Evolutionary conservation across 2,329 filamentous ascomycete species (phyloP).

Genomic region (Alternaria sp.): DNA sequence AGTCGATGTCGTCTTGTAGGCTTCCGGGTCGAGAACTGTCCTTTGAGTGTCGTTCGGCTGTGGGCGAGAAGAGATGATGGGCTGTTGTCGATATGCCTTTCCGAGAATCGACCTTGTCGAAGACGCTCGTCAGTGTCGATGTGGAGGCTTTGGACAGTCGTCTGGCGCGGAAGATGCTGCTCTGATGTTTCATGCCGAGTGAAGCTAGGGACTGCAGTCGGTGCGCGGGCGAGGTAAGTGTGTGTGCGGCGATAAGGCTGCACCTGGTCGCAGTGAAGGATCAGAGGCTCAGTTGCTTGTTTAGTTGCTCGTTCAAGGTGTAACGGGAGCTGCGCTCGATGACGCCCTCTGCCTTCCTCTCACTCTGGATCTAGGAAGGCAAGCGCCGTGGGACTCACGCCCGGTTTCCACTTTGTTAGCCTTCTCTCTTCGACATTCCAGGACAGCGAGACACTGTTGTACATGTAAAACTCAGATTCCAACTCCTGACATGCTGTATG

Average conservation of each 20-base stretch:
- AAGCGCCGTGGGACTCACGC: conserved; percentile 8
- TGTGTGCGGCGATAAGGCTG: neutral
- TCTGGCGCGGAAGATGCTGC: conserved; percentile 12
- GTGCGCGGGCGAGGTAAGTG: neutral
- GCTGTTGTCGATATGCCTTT: neutral
- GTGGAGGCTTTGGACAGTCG: conserved; percentile 15
- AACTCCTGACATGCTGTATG: conserved; percentile 22
- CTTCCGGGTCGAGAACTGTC: conserved; percentile 1
- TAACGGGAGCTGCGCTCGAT: conserved; percentile 3
- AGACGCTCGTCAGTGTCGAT: conserved; percentile 13
- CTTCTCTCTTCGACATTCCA: neutral
- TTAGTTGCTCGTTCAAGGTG: neutral
- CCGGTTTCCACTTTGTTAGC: neutral
- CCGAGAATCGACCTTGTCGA: conserved; percentile 13
- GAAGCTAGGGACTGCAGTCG: neutral
- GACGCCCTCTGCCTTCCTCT: conserved; percentile 7
- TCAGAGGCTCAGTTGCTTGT: neutral
- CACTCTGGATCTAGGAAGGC: neutral
- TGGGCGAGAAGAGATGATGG: conserved; percentile 1
- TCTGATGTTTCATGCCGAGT: conserved; percentile 9
- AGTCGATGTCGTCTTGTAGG: conserved; percentile 19
- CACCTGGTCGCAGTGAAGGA: conserved; percentile 1
- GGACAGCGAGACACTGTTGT: too few relatives aligned
- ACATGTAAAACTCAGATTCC: neutral
- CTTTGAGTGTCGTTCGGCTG: neutral